These are phyloP conservation scores for Alternaria incomplexa DNA, from an alignment of 2,329 filamentous ascomycete species.

Conservation along the genomic window DNA sequence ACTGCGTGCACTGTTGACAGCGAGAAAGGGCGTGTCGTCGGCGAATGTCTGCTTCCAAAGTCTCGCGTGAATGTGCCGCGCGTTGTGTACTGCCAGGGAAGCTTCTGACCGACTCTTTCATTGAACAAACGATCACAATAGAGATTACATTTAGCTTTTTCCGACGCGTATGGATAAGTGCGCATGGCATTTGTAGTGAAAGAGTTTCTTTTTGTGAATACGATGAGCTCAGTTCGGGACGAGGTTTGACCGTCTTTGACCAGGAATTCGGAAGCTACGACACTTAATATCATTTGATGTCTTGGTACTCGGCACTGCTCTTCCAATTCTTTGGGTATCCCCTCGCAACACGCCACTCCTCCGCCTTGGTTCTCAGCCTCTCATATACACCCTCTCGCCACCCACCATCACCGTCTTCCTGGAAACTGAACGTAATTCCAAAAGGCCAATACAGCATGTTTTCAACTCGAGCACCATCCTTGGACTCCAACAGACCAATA, in stretches of 20 bases:
- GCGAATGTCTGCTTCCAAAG: not conserved
- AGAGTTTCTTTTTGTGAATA: no score
- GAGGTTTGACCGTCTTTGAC: no score
- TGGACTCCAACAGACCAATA: slow-evolving; percentile 53
- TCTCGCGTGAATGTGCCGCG: not conserved
- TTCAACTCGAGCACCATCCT: slow-evolving; percentile 57
- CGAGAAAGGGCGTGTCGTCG: not conserved
- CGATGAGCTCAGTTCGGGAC: no score
- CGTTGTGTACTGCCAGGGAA: not conserved
- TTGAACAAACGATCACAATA: rapidly evolving
- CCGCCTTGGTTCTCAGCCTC: slow-evolving; percentile 41
- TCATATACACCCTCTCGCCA: slow-evolving; percentile 51
- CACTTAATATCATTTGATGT: not conserved
- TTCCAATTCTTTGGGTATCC: slow-evolving; percentile 46
- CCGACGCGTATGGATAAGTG: no score
- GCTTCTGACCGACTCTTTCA: not conserved
- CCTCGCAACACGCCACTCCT: slow-evolving; percentile 45
- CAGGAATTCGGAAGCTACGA: no score
- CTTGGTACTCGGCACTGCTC: slow-evolving; percentile 9
- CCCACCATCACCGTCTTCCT: slow-evolving; percentile 47
- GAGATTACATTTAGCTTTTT: not conserved
- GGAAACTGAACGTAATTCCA: slow-evolving; percentile 30
- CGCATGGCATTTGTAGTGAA: not conserved
- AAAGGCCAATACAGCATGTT: slow-evolving; percentile 52
- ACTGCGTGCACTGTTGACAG: not conserved